Evolutionary conservation across 2,329 filamentous ascomycete genomes (phyloP).

Genomic region (Grosmannia penicillata): DNA sequence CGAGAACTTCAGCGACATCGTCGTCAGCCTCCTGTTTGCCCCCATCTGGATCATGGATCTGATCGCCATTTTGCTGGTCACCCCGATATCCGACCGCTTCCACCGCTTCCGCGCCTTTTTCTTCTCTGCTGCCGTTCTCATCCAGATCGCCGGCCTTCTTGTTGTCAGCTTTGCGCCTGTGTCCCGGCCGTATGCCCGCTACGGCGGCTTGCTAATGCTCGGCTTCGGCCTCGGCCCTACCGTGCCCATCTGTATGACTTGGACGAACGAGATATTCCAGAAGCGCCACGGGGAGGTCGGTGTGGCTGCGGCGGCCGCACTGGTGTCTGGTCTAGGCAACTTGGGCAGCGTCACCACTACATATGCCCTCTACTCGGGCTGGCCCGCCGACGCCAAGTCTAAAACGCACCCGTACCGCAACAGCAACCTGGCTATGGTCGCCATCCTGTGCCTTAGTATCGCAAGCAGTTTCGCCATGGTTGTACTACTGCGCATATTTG

Average conservation of each 20-base stretch:
- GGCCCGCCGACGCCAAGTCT: conserved; percentile 57
- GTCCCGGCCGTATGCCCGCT: conserved; percentile 62
- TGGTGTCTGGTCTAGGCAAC: conserved; percentile 80
- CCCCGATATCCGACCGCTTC: conserved; percentile 77
- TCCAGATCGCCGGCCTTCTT: conserved; percentile 73
- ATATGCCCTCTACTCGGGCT: conserved; percentile 78
- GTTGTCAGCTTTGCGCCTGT: conserved; percentile 57
- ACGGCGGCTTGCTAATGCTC: conserved; percentile 77
- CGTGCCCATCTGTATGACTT: conserved; percentile 86
- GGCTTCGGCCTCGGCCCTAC: conserved; percentile 84
- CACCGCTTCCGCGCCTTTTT: conserved; percentile 65
- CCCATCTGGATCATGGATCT: conserved; percentile 95
- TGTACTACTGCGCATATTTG: conserved; percentile 43
- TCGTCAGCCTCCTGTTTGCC: conserved; percentile 70
- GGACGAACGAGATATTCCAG: conserved; percentile 86
- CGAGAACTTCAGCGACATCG: conserved; percentile 53
- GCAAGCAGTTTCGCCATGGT: conserved; percentile 56
- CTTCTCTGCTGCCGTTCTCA: conserved; percentile 59
- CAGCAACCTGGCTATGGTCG: conserved; percentile 81
- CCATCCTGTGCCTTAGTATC: conserved; percentile 67
- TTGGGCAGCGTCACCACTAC: conserved; percentile 76
- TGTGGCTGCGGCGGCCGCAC: conserved; percentile 69
- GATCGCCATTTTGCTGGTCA: conserved; percentile 72
- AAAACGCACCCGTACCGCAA: conserved; percentile 61
- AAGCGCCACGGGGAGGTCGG: conserved; percentile 79